phyloP scores from a whole-genome alignment of 495 filamentous ascomycete genomes.

The Penicillium coffeae region DNA sequence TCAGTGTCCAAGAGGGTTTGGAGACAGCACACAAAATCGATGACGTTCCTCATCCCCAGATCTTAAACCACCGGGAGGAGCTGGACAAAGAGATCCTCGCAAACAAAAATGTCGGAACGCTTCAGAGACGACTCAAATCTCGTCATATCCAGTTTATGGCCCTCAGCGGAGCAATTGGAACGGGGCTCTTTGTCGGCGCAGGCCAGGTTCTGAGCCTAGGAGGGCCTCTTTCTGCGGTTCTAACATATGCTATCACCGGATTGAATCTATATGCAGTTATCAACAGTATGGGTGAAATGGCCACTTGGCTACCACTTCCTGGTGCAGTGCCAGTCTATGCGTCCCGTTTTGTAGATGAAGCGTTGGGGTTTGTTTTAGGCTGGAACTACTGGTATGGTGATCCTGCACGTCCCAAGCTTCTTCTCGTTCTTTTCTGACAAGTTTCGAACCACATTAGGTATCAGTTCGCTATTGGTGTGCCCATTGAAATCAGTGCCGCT shows the following conservation, averaged over 20 bases:
- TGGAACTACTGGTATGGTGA: constrained; percentile 67
- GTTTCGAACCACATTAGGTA: no score
- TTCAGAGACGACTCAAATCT: constrained; percentile 54
- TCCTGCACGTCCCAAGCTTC: no score
- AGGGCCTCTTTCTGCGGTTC: constrained; percentile 60
- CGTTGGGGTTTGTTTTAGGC: constrained; percentile 65
- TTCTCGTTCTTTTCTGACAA: no score
- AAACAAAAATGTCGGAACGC: constrained; percentile 9
- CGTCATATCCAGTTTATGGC: constrained; percentile 64
- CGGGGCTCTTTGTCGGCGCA: constrained; percentile 67
- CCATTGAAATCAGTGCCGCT: constrained; percentile 63
- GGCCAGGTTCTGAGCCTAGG: constrained; percentile 57
- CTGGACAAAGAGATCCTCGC: background rate
- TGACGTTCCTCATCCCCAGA: background rate
- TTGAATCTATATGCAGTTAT: constrained; percentile 51
- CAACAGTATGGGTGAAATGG: constrained; percentile 59
- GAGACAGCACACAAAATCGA: background rate
- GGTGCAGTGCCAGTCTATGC: constrained; percentile 66
- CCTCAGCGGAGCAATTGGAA: constrained; percentile 54
- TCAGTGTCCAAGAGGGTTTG: background rate
- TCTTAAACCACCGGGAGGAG: no score
- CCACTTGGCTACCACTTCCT: constrained; percentile 65
- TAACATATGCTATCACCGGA: constrained; percentile 63
- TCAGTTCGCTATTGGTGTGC: constrained; percentile 51
- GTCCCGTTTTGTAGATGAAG: constrained; percentile 60